Conservation (phyloP, 768 basidiomycete species). For the Phanerochaete sordida region DNA sequence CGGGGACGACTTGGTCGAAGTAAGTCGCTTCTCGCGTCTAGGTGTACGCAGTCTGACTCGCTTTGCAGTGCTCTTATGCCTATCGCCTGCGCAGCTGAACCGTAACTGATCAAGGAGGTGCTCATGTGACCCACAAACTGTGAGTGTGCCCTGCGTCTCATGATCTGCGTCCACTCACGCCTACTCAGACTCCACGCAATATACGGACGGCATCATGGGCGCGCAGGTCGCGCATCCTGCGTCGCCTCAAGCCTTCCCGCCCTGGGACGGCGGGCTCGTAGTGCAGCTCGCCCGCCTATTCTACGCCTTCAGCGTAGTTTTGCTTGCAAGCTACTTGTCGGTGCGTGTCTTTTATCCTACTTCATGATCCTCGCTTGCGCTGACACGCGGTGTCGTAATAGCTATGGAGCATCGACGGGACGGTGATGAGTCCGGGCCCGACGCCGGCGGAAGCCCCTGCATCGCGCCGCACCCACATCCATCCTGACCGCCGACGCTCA, state of each 20-base stretch:
- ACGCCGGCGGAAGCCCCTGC: conserved; percentile 23
- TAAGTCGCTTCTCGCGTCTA: conserved; percentile 17
- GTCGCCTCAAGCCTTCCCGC: conserved; percentile 26
- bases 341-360: no score
- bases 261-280: conserved; percentile 38
- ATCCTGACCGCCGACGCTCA: conserved; percentile 15
- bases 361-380: not conserved
- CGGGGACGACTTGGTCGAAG: conserved; percentile 50
- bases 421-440: conserved; percentile 33
- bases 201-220: conserved; percentile 51
- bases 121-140: not conserved
- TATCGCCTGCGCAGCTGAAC: not conserved
- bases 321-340: conserved; percentile 25
- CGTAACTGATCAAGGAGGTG: not conserved
- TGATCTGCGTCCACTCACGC: not conserved
- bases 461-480: not conserved
- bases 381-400: not conserved
- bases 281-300: conserved; percentile 38
- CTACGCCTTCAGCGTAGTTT: conserved; percentile 21
- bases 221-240: conserved; percentile 44
- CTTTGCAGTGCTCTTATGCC: not conserved
- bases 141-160: not conserved
- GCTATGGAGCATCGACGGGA: conserved; percentile 28
- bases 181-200: conserved; percentile 25
- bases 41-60: not conserved